Percentiles rank a stretch among this genome's conserved stretches.
These are phyloP conservation scores for Phytophthora pini DNA, from an alignment of 352 stramenopile genomes.

Conservation along the genomic window DNA sequence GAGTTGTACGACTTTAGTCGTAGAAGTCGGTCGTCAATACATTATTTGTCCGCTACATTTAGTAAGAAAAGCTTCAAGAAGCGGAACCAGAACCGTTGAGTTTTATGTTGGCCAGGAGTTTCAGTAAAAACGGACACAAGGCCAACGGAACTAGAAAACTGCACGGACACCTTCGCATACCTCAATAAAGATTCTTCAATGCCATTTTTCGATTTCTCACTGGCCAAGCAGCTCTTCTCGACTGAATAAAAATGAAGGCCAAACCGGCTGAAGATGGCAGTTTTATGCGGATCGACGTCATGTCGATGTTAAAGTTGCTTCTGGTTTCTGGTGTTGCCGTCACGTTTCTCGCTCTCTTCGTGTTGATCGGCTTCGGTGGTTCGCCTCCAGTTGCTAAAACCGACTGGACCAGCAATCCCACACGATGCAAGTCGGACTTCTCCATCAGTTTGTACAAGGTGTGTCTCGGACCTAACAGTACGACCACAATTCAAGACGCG, in stretches of 20 bases:
- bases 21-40: too few relatives aligned
- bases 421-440: slow-evolving; percentile 64
- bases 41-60: too few relatives aligned
- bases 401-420: slow-evolving; percentile 59
- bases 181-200: background rate
- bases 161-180: slow-evolving; percentile 1
- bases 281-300: slow-evolving; percentile 73
- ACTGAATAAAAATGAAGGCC: slow-evolving; percentile 34
- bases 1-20: too few relatives aligned
- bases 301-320: slow-evolving; percentile 64
- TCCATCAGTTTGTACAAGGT: slow-evolving; percentile 40
- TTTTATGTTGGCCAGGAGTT: too few relatives aligned
- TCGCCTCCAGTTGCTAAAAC: slow-evolving; percentile 46
- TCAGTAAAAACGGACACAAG: too few relatives aligned
- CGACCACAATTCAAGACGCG: slow-evolving; percentile 16
- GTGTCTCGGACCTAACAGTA: slow-evolving; percentile 37
- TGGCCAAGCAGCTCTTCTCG: background rate
- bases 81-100: too few relatives aligned
- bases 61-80: too few relatives aligned
- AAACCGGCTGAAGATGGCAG: slow-evolving; percentile 41
- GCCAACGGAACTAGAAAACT: background rate
- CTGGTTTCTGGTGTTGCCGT: slow-evolving; percentile 33
- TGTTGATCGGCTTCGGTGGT: slow-evolving; percentile 49
- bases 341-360: slow-evolving; percentile 51
- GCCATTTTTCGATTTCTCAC: slow-evolving; percentile 18